Evolutionary conservation across 169 alveolate genomes (phyloP).

Genomic region (Plasmodium chabaudi): DNA sequence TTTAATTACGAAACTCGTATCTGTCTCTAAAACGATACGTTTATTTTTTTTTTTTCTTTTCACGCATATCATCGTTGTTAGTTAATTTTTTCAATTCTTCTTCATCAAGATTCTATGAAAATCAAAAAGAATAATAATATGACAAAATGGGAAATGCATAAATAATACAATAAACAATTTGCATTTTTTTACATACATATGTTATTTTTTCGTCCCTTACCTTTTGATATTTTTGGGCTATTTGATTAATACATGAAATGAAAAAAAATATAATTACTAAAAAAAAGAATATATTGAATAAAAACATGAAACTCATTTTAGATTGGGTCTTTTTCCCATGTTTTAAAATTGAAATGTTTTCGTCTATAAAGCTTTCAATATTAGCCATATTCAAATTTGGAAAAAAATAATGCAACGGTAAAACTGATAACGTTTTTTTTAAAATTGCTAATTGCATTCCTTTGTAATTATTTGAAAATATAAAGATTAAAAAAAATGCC

Average conservation of each 20-base stretch:
- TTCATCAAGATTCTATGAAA: constrained; percentile 61
- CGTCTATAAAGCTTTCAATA: constrained; percentile 47
- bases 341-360: constrained; percentile 60
- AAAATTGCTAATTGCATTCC: constrained; percentile 39
- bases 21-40: not conserved
- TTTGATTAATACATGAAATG: constrained; percentile 72
- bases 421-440: constrained; percentile 23
- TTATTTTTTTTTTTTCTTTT: constrained; percentile 24
- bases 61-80: constrained; percentile 7
- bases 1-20: not conserved
- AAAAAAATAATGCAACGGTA: constrained; percentile 38
- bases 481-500: constrained; percentile 86
- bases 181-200: not conserved
- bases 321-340: constrained; percentile 42
- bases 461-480: constrained; percentile 81
- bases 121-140: constrained; percentile 4
- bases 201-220: constrained; percentile 4
- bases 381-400: constrained; percentile 30
- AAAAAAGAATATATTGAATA: constrained; percentile 74
- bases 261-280: constrained; percentile 63
- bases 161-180: not conserved
- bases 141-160: not conserved
- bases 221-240: constrained; percentile 75
- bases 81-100: constrained; percentile 45
- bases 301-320: constrained; percentile 68